A percentile compares a stretch with the other conserved stretches of the same genome.
Evolutionary conservation across 441 rosid genomes (phyloP).

Genomic region (Populus hybrid): DNA sequence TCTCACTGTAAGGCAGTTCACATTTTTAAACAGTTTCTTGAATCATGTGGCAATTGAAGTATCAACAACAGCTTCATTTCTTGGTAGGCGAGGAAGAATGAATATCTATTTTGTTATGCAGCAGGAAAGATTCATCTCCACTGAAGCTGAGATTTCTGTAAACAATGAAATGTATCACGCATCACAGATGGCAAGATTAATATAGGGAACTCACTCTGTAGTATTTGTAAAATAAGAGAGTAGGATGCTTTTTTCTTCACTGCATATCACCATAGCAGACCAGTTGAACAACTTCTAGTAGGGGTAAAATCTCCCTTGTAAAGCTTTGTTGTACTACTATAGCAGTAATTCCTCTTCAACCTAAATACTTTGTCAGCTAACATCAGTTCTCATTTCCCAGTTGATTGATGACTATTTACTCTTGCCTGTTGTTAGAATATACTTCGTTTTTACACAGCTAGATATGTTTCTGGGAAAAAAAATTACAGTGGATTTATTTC

Average conservation of each 20-base stretch:
- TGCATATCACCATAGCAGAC: background rate
- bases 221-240: conserved; percentile 31
- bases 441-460: background rate
- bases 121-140: conserved; percentile 1
- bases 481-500: background rate
- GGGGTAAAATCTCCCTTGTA: conserved; percentile 1
- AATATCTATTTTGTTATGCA: background rate
- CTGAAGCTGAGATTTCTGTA: conserved; percentile 14
- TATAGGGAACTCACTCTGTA: background rate
- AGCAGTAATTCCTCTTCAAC: background rate
- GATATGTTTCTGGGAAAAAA: background rate
- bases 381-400: background rate
- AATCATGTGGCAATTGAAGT: background rate
- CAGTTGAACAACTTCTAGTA: conserved; percentile 2
- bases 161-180: conserved; percentile 24
- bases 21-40: background rate
- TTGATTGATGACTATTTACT: background rate
- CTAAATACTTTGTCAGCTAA: background rate
- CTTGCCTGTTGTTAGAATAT: background rate
- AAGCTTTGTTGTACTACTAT: background rate
- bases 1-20: conserved; percentile 8
- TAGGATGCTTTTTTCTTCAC: conserved; percentile 14
- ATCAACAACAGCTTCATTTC: background rate
- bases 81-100: conserved; percentile 16
- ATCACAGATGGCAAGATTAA: conserved; percentile 15